Evolutionary conservation across 176 grass and related monocot species (phyloP).

Genomic region (Eleusine indica): DNA sequence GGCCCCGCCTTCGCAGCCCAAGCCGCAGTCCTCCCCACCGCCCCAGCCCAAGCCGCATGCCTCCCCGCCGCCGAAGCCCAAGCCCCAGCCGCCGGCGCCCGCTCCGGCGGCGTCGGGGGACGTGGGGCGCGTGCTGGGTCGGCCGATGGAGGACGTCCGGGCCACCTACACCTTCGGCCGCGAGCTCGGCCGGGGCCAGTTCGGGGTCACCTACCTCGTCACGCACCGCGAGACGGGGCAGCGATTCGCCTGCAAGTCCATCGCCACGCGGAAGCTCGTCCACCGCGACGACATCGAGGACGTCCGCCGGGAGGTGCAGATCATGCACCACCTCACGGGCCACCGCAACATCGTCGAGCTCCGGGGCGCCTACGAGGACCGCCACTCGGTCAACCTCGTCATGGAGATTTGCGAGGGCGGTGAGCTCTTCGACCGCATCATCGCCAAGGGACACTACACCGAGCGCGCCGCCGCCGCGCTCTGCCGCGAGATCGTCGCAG

Average conservation of each 20-base stretch:
- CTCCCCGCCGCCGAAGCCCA: conserved; percentile 21
- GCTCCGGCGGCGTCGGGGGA: neutral
- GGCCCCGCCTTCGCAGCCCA: conserved; percentile 17
- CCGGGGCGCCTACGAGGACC: conserved; percentile 83
- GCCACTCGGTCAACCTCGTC: conserved; percentile 91
- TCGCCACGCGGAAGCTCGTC: conserved; percentile 91
- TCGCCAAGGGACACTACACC: conserved; percentile 86
- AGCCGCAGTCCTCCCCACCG: conserved; percentile 19
- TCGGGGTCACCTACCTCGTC: conserved; percentile 96
- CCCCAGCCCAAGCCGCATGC: conserved; percentile 32
- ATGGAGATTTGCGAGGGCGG: conserved; percentile 99
- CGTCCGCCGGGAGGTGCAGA: conserved; percentile 94
- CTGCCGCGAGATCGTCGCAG: conserved; percentile 91
- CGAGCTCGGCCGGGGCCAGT: conserved; percentile 89
- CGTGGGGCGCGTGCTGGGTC: conserved; percentile 75
- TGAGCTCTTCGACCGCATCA: conserved; percentile 99
- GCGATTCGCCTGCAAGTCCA: conserved; percentile 97
- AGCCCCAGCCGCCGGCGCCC: neutral
- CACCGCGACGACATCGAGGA: conserved; percentile 93
- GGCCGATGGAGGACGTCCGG: conserved; percentile 89
- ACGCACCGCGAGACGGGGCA: conserved; percentile 68
- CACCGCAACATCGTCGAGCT: conserved; percentile 99
- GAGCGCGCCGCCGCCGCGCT: conserved; percentile 86
- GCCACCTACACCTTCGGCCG: conserved; percentile 82
- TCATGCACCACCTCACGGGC: conserved; percentile 97